These are phyloP conservation scores for Massospora cicadina DNA, from an alignment of 371 early-diverging fungal genomes.

Conservation along the genomic window DNA sequence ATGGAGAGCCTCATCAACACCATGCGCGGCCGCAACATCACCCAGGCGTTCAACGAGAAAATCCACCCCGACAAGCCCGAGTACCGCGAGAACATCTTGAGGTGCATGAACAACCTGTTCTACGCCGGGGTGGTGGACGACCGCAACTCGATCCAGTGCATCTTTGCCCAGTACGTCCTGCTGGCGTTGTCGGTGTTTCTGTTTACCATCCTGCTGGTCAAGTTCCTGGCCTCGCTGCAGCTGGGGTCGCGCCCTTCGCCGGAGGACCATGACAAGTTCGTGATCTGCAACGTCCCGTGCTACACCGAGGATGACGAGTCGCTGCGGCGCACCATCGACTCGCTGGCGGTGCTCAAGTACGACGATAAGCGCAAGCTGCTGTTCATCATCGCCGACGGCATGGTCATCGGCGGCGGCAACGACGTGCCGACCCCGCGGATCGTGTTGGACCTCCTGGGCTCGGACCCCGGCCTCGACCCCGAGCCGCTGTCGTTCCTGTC, in stretches of 20 bases:
- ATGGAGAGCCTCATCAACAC: constrained; percentile 45
- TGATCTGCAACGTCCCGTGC: constrained; percentile 81
- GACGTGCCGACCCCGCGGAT: constrained; percentile 93
- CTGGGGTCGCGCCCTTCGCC: constrained; percentile 58
- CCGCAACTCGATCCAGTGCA: constrained; percentile 68
- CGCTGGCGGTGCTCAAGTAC: constrained; percentile 70
- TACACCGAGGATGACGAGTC: constrained; percentile 91
- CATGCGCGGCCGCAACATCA: constrained; percentile 32
- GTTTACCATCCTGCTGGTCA: constrained; percentile 67
- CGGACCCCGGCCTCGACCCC: constrained; percentile 70
- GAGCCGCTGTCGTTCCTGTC: constrained; percentile 83
- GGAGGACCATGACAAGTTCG: constrained; percentile 76
- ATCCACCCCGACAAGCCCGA: constrained; percentile 46
- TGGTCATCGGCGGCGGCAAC: constrained; percentile 88
- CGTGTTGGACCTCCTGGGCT: constrained; percentile 81
- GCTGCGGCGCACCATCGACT: constrained; percentile 76
- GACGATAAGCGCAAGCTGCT: constrained; percentile 87
- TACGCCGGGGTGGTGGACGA: constrained; percentile 77
- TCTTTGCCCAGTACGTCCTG: constrained; percentile 69
- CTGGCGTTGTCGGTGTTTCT: constrained; percentile 59
- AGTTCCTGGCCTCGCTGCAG: constrained; percentile 85
- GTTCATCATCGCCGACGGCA: constrained; percentile 73
- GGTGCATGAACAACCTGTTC: constrained; percentile 70
- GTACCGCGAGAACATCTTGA: constrained; percentile 22
- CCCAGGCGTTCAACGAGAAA: constrained; percentile 14